These are phyloP conservation scores for Mucor circinelloides DNA, from an alignment of 371 early-diverging fungal genomes.

Conservation along the genomic window DNA sequence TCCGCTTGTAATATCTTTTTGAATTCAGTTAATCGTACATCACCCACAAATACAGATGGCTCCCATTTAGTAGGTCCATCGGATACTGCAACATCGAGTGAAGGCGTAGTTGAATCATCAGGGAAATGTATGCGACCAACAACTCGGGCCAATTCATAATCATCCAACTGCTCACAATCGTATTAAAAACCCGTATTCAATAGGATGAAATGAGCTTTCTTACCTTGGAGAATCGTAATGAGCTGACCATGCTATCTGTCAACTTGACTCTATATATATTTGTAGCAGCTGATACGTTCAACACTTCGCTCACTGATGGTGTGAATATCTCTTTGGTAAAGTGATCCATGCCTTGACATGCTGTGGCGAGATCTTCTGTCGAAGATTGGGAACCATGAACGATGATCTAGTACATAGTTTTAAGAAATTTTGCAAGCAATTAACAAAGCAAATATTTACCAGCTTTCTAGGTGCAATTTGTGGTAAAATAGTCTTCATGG, in stretches of 20 bases:
- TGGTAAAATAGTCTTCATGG: slow-evolving; percentile 84
- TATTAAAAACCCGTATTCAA: too few relatives aligned
- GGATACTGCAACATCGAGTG: slow-evolving; percentile 69
- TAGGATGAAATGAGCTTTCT: too few relatives aligned
- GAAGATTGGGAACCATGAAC: slow-evolving; percentile 78
- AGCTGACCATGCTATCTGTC: slow-evolving; percentile 86
- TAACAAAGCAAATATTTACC: slow-evolving; percentile 39
- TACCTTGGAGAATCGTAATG: slow-evolving; percentile 75
- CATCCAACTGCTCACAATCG: slow-evolving; percentile 59
- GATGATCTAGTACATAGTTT: slow-evolving; percentile 58
- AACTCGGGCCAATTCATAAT: slow-evolving; percentile 78
- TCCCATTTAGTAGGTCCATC: slow-evolving; percentile 49
- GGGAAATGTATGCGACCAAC: slow-evolving; percentile 74
- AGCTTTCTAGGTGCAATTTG: slow-evolving; percentile 85
- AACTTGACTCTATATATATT: slow-evolving; percentile 80
- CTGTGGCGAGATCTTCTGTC: slow-evolving; percentile 64
- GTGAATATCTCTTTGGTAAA: slow-evolving; percentile 85
- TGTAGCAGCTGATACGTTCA: slow-evolving; percentile 88
- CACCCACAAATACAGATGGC: slow-evolving; percentile 83
- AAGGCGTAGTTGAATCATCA: slow-evolving; percentile 70
- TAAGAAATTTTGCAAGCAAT: background rate
- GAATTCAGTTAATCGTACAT: slow-evolving; percentile 83
- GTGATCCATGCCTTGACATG: slow-evolving; percentile 59
- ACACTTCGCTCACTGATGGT: slow-evolving; percentile 77
- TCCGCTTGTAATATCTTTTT: slow-evolving; percentile 67